Percentiles rank a stretch among this genome's conserved stretches.
These are phyloP conservation scores for Protostelium mycophagum DNA, from an alignment of 78 protist genomes.

Conservation along the genomic window DNA sequence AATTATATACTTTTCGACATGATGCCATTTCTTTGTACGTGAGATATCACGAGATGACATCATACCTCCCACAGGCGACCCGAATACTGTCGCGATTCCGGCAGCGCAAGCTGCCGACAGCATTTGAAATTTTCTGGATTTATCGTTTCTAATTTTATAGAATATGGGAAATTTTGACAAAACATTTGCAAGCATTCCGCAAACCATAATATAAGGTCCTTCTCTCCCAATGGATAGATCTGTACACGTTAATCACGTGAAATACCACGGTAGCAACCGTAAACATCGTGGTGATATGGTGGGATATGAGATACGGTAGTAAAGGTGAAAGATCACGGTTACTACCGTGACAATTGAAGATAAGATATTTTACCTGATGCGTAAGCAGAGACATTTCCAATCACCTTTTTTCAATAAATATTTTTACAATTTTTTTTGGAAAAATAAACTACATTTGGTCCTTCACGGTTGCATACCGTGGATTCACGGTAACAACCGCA, in stretches of 20 bases:
- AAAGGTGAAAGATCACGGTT: too few species aligned
- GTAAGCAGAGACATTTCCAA: background rate
- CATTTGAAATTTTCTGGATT: slow-evolving; percentile 45
- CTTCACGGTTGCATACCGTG: too few species aligned
- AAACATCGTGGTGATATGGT: too few species aligned
- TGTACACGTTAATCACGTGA: background rate
- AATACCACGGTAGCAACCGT: too few species aligned
- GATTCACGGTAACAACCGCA: too few species aligned
- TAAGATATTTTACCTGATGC: background rate
- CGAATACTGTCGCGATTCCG: slow-evolving; percentile 81
- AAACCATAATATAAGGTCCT: slow-evolving; percentile 48
- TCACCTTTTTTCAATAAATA: too few species aligned
- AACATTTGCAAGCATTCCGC: slow-evolving; percentile 42
- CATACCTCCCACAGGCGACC: slow-evolving; percentile 85
- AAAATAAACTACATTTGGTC: too few species aligned
- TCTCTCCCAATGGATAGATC: slow-evolving; percentile 45
- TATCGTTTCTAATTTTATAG: slow-evolving; percentile 22
- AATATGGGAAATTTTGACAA: slow-evolving; percentile 18
- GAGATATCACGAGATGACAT: background rate
- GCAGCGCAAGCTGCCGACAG: slow-evolving; percentile 75
- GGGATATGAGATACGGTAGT: too few species aligned
- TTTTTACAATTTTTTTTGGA: too few species aligned
- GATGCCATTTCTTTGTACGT: background rate
- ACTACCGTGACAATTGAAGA: too few species aligned
- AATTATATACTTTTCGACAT: background rate